Evolutionary conservation across 2,329 filamentous ascomycete species (phyloP), one percentile per base, ranked within the genome.

Genomic region (Phyllosticta paracitricarpa): DNA sequence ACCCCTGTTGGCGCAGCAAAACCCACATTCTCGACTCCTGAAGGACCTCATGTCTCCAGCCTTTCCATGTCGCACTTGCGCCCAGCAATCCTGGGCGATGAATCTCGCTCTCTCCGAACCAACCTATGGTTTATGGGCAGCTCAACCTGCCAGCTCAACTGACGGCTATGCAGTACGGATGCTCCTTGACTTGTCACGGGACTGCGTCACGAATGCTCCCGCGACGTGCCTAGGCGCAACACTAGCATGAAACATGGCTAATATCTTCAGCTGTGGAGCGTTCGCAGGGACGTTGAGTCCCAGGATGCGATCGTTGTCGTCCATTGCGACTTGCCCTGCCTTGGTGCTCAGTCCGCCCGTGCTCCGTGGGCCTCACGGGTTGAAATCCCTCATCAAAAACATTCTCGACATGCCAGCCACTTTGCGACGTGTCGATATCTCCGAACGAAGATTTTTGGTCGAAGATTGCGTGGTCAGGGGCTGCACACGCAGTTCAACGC

Each of bases 201-300:
- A 52, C 14, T 24, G n/a, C 58, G 52, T 61, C 53, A 61, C 26
- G 22, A 33, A n/a, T 17, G 40, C 40, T 48, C 40, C 14, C 40
- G 17, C 17, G 40, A 48, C 40, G 6, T 48, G 14, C 25, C 58
- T 56, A 19, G n/a, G 26, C 35, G 26, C 35, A 56, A 51, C 58
- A 60, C 53, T 28, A 24, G 25, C 26, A 51, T 56, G 58, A 60
- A 54, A 60, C 58, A 61, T 51, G 58, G 26, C 58, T 33, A 56
- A 35, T 19, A 19, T n/a, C 53, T 22, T 56, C 52, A 35, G 24
- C 30, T 48, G 40, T 17, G 6, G 40, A 48, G 40, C 40, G 40
- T 48, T 48, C 40, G 40, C 40, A 48, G 40, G 40, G 40, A 48
- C 40, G 40, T n/a, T 48, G 40, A n/a, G 40, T 48, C 40, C 40